Evolutionary conservation across 139 green algal genomes (phyloP), one percentile per base, ranked within the genome.

Genomic region (Tetraselmis chui): DNA sequence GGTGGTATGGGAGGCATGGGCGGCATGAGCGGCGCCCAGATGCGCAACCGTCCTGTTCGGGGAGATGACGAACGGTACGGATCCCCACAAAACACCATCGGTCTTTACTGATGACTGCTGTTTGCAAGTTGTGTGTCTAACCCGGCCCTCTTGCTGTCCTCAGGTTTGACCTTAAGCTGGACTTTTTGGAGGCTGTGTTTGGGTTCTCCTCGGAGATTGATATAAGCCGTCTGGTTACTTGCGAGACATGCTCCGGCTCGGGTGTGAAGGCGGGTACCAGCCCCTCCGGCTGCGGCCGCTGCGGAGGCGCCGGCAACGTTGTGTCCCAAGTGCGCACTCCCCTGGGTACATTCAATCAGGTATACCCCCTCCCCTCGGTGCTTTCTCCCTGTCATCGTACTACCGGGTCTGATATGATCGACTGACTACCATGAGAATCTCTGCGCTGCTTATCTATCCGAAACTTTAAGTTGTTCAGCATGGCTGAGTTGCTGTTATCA

Each of bases 151-250:
- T 1, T 89, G 25, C 86, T 88, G 45, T 18, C 30, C 75, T 77
- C 84, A 91, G 88, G 75, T 89, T 93, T 45, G 93, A 97, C 81
- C 82, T 98, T 32, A 85, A 90, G 59, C 86, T 98, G 0, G 89
- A 95, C 59, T 99, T 98, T 86, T 79, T 92, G 11, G 94, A 99
- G 59, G 96, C 96, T 0, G 93, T 99, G 11, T 99, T 99, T 88
- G 96, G 96, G 23, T 93, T 87, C 80, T 28, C 32, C 77, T 28
- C 85, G 95, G 99, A 84, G 87, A 99, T 1, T 1, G 90, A 97
- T 1, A 88, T 97, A 23, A 90, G 89, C 78, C 89, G 92, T 2
- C 87, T 99, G 84, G 91, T 27, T 27, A 23, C 11, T 24, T 82
- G 76, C 84, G 79, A 81, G 67, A 92, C 92, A 2, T 98, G 94